Base-by-base conservation (phyloP, 1,284 basidiomycete genomes). In the Trametes hirsuta region DNA sequence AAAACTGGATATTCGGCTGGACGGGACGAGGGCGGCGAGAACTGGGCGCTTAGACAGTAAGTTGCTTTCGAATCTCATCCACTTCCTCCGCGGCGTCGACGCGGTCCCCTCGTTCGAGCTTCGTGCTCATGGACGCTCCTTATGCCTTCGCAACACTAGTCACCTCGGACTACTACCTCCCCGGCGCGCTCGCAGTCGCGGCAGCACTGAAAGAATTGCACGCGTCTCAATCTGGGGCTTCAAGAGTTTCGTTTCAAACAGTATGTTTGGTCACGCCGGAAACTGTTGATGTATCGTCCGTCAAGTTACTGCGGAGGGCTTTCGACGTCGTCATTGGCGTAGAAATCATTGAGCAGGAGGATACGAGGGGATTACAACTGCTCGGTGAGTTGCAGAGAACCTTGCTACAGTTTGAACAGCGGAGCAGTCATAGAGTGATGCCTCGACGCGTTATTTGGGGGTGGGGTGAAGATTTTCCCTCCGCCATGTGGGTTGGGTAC, bases 231-330 rank as follows among this genome's bases (percentile, higher is more conserved):
- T 72, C 81, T n/a, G 68, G 72, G 47, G 74, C 76, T 25, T 85
- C 86, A 45, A 81, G 90, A 66, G 79, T 88, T 63, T 75, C 82
- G 49, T 96, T 93, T 71, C 84, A 95, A 69, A 91, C 91, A n/a
- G 87, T 95, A 63, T 97, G 94, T 75, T 80, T 99, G 47, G 93
- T 97, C 64, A 97, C 96, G 5, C 95, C 97, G 52, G 93, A 96
- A 72, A 91, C 93, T 0, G 88, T 98, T 68, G 88, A 93, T 71
- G 91, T 96, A n/a, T 82, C 85, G 49, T 85, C 93, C 47, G 89
- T 97, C 66, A 93, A 90, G 71, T 83, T 87, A 42, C 83, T 98
- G 55, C 83, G 95, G 65, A 84, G 84, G 67, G 87, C 87, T 2
- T 99, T 90, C 72, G 85, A 97, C 71, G 71, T 90, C 42, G 94